Evolutionary conservation across 257 asterid genomes (phyloP).

Genomic region (Jacaranda copaia): DNA sequence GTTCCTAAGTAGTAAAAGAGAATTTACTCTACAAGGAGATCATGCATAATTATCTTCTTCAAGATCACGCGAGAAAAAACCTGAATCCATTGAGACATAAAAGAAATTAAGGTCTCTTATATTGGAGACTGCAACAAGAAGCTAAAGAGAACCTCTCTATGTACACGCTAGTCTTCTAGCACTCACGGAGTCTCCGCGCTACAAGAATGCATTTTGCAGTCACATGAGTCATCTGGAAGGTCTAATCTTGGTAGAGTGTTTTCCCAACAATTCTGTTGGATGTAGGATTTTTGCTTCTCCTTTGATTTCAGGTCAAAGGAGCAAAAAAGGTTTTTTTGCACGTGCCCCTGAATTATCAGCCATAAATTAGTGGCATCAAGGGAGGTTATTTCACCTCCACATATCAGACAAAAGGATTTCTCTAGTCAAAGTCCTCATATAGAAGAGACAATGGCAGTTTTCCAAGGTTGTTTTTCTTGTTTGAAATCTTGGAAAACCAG

Average conservation of each 20-base stretch:
- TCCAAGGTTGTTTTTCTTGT: slow-evolving; percentile 25
- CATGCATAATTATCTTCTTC: slow-evolving; percentile 14
- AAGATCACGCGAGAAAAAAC: neutral
- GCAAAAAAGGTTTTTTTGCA: neutral
- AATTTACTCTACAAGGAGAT: neutral
- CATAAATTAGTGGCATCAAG: neutral
- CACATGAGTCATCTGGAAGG: slow-evolving; percentile 19
- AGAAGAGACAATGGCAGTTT: slow-evolving; percentile 29
- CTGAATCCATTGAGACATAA: neutral
- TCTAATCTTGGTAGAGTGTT: slow-evolving; percentile 21
- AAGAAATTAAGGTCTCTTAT: neutral
- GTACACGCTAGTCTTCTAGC: neutral
- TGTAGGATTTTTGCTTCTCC: slow-evolving; percentile 11
- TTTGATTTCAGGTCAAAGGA: neutral
- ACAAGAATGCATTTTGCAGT: neutral
- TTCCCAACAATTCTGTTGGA: slow-evolving; percentile 14
- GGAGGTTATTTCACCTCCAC: slow-evolving; percentile 31
- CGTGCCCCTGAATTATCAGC: slow-evolving; percentile 1
- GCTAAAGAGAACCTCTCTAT: neutral
- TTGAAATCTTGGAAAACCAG: neutral
- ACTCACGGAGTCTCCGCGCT: neutral
- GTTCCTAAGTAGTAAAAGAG: slow-evolving; percentile 9
- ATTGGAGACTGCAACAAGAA: neutral
- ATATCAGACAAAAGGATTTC: slow-evolving; percentile 18
- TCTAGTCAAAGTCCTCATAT: slow-evolving; percentile 37